Evolutionary conservation across 345 rosid genomes (phyloP), one percentile per base, ranked within the genome.

Genomic region (Firmiana major): DNA sequence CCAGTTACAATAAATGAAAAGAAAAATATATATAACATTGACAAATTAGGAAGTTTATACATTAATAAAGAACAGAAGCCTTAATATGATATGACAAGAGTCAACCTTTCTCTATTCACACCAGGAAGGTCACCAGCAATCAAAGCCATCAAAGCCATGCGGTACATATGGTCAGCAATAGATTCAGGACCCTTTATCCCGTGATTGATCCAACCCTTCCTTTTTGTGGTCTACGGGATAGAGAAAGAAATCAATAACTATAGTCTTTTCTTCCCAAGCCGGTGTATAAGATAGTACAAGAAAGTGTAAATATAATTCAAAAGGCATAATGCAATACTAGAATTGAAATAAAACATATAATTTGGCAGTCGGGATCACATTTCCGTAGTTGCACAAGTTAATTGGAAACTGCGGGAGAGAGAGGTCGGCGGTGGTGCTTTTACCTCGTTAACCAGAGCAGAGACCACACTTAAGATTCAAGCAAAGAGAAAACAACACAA

Each of bases 161-260:
- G 86, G 78, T 93, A 91, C 99, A 95, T 95, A 74, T 95, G 99
- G 84, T 93, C 98, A 58, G 97, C 92, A 74, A 95, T 90, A 4
- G 99, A 93, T 79, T 95, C 97, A 63, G 99, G 89, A 77, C 90
- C 90, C 65, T 85, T 85, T 22, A 95, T 88, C 66, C 90, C 99
- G 78, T 93, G 91, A 82, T 90, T 90, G 53, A 95, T 86, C 99
- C 99, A 95, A 64, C 98, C 99, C 77, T 92, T 88, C 79, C 99
- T 90, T 83, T 95, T 95, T 12, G 99, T 95, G 13, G 96, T 92
- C 99, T 95, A 73, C 71, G 53, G 59, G 46, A 75, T 40, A 16
- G 13, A 54, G 8, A 71, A 12, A 34, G 75, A 43, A 69, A 51
- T 26, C 13, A 46, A 1, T 51, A 75, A 78, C 58, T 67, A 77